Percentiles rank a stretch among this genome's conserved stretches.
phyloP scores from a whole-genome alignment of 306 rosid genomes.

The Fagus crenata region DNA sequence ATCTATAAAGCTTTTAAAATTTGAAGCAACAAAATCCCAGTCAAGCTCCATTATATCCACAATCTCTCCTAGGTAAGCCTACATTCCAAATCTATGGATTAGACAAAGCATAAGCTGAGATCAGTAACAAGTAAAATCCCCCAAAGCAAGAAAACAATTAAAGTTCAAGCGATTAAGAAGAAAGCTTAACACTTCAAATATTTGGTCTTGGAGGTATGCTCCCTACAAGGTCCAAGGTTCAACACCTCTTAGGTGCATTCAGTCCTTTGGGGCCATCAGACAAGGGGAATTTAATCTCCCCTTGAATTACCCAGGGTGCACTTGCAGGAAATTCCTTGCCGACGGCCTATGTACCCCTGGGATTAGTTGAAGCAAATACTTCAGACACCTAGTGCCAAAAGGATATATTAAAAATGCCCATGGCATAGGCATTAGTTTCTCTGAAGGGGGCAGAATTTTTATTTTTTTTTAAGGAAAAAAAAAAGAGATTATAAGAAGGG shows the following conservation, averaged over 20 bases:
- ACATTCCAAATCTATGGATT: background rate
- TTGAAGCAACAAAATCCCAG: slow-evolving; percentile 22
- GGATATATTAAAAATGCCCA: background rate
- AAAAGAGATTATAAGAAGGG: background rate
- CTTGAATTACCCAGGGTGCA: too few species aligned
- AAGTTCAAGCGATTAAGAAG: slow-evolving; percentile 9
- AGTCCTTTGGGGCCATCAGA: too few species aligned
- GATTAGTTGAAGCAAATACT: too few species aligned
- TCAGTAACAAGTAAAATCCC: slow-evolving; percentile 14
- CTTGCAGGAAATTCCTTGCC: too few species aligned
- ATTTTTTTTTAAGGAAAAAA: background rate
- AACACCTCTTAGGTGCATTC: too few species aligned
- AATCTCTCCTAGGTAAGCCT: background rate
- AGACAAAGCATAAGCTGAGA: slow-evolving; percentile 3
- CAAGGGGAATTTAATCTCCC: too few species aligned
- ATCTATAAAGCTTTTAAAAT: slow-evolving; percentile 9
- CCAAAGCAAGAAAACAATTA: slow-evolving; percentile 7
- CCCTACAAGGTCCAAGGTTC: too few species aligned
- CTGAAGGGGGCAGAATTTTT: background rate
- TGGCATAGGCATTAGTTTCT: background rate
- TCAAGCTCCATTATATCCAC: slow-evolving; percentile 6
- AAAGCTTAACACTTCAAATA: background rate
- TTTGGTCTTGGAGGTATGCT: background rate
- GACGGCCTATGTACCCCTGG: too few species aligned
- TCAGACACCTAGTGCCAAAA: background rate